Conservation (phyloP, 305 asterid genomes). For the Nicotiana rustica region DNA sequence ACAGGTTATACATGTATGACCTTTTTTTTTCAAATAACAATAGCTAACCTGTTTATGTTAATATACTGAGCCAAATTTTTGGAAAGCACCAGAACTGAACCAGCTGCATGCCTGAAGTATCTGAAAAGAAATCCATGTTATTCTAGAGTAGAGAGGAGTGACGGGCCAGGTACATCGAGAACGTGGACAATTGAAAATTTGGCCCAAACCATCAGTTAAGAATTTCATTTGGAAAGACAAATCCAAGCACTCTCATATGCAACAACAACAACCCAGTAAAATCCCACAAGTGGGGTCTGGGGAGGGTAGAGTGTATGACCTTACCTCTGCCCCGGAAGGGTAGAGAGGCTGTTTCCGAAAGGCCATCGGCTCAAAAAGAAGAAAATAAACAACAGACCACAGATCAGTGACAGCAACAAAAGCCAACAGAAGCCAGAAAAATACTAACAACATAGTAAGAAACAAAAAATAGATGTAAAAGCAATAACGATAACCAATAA, state of each 20-base stretch:
- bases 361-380: too few species aligned
- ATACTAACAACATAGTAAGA: too few species aligned
- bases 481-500: too few species aligned
- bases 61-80: conserved; percentile 83
- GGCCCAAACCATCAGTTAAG: conserved; percentile 1
- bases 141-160: conserved; percentile 31
- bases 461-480: too few species aligned
- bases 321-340: too few species aligned
- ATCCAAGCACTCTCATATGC: not conserved
- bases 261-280: too few species aligned
- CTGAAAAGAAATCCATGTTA: conserved; percentile 52
- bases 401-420: too few species aligned
- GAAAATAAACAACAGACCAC: too few species aligned
- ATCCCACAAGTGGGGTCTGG: too few species aligned
- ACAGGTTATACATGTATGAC: conserved; percentile 4
- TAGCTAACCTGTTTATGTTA: conserved; percentile 77
- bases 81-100: conserved; percentile 68
- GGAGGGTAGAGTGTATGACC: not conserved
- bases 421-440: too few species aligned
- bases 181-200: conserved; percentile 5
- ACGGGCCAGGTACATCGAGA: not conserved
- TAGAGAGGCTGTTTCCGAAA: too few species aligned
- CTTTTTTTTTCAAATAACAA: conserved; percentile 5
- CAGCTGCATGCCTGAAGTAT: conserved; percentile 96
- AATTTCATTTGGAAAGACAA: conserved; percentile 18